Conservation (phyloP, 2,329 filamentous ascomycete genomes). For the Zalaria sp. region DNA sequence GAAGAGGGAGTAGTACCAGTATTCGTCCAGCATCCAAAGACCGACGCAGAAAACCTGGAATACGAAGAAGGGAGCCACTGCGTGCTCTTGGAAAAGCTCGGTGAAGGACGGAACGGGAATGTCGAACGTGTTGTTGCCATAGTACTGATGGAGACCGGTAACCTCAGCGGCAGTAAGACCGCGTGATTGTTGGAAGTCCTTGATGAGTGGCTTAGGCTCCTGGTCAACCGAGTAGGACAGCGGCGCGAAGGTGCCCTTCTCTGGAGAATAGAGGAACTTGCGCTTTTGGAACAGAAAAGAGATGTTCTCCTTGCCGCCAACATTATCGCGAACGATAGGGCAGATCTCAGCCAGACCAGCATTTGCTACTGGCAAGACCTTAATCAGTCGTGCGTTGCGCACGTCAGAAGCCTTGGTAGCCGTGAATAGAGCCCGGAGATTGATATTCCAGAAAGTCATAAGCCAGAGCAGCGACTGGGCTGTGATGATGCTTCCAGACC, state of each 20-base stretch:
- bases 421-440: conserved; percentile 70
- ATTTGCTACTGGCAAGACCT: conserved; percentile 80
- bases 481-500: conserved; percentile 76
- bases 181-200: conserved; percentile 63
- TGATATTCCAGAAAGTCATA: conserved; percentile 94
- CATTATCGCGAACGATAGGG: conserved; percentile 61
- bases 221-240: conserved; percentile 71
- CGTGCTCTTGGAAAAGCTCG: conserved; percentile 95
- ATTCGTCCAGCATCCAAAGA: conserved; percentile 96
- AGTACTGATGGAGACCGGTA: conserved; percentile 72
- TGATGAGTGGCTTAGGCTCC: conserved; percentile 68
- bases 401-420: conserved; percentile 56
- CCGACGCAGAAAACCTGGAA: conserved; percentile 99
- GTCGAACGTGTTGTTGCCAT: conserved; percentile 91
- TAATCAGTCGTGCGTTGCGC: conserved; percentile 70
- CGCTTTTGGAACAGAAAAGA: conserved; percentile 98
- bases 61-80: conserved; percentile 96
- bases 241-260: conserved; percentile 63
- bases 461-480: conserved; percentile 83
- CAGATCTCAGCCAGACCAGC: conserved; percentile 84
- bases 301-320: conserved; percentile 57
- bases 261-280: conserved; percentile 71
- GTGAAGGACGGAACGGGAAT: conserved; percentile 93
- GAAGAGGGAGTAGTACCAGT: conserved; percentile 99
- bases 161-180: conserved; percentile 69